These are phyloP conservation scores for Trapa bicornis DNA, from an alignment of 345 rosid species.

Conservation along the genomic window DNA sequence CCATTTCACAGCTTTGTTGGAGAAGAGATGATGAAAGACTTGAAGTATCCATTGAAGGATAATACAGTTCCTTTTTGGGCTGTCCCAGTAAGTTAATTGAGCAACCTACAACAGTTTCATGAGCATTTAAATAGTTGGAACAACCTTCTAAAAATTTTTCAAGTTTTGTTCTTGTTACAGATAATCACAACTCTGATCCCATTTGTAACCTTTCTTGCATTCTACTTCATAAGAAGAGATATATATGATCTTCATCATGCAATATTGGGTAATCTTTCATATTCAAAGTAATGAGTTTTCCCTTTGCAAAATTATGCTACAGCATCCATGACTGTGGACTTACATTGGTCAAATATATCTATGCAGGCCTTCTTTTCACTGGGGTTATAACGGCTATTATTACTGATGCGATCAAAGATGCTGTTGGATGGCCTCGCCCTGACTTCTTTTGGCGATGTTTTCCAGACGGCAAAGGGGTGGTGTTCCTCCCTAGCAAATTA, in stretches of 20 bases:
- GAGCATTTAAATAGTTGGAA: not conserved
- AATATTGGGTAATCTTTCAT: slow-evolving; percentile 43
- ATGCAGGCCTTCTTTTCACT: slow-evolving; percentile 66
- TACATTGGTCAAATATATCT: slow-evolving; percentile 7
- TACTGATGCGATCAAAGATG: slow-evolving; percentile 89
- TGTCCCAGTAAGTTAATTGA: slow-evolving; percentile 52
- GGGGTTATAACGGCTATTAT: slow-evolving; percentile 64
- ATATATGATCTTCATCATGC: slow-evolving; percentile 90
- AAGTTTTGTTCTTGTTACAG: slow-evolving; percentile 27
- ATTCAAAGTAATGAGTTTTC: not conserved
- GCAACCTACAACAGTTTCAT: not conserved
- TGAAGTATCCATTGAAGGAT: slow-evolving; percentile 58
- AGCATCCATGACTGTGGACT: not conserved
- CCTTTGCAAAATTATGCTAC: not conserved
- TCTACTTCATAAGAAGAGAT: slow-evolving; percentile 62
- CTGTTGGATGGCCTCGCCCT: slow-evolving; percentile 90
- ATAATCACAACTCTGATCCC: slow-evolving; percentile 61
- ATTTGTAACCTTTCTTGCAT: slow-evolving; percentile 33
- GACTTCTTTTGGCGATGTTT: slow-evolving; percentile 98
- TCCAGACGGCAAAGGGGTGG: slow-evolving; percentile 77
- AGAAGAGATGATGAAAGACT: slow-evolving; percentile 64
- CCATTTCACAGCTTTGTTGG: slow-evolving; percentile 94
- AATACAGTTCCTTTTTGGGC: slow-evolving; percentile 83
- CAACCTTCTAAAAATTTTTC: not conserved
- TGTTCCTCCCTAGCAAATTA: slow-evolving; percentile 4